phyloP scores from a whole-genome alignment of 2,329 filamentous ascomycete genomes.

The Ceratocystis eucalypticola region DNA sequence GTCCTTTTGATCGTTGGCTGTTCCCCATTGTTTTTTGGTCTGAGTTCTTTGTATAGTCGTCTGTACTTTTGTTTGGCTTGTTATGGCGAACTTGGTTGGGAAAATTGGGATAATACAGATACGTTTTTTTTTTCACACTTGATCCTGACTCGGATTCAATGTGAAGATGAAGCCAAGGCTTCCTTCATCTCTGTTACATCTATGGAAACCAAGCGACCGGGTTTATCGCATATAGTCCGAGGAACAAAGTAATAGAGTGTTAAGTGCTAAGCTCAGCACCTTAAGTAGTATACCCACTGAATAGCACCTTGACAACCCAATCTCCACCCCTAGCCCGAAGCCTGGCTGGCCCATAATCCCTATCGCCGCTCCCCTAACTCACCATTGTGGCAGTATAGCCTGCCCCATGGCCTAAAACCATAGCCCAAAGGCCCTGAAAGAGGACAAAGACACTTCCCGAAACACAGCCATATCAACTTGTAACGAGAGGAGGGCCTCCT shows the following conservation, averaged over 20 bases:
- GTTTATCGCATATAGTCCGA: too few species aligned
- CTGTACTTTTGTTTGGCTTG: slow-evolving; percentile 13
- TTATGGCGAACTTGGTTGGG: slow-evolving; percentile 17
- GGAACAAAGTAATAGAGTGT: too few species aligned
- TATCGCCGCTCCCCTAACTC: background rate
- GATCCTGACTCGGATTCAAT: too few species aligned
- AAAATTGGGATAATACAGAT: slow-evolving; percentile 12
- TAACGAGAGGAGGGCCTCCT: slow-evolving; percentile 16
- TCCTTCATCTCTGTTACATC: too few species aligned
- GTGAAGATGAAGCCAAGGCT: too few species aligned
- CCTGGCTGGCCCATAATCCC: too few species aligned
- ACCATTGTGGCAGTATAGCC: too few species aligned
- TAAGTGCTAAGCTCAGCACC: too few species aligned
- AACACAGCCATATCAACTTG: slow-evolving; percentile 18
- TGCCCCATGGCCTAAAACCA: background rate
- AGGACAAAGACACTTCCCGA: slow-evolving; percentile 15
- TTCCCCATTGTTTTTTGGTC: background rate
- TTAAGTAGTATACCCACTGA: too few species aligned
- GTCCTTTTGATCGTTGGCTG: background rate
- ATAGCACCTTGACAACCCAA: too few species aligned
- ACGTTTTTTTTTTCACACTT: background rate
- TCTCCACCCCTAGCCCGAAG: too few species aligned
- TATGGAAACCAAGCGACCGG: too few species aligned
- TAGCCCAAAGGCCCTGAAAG: background rate
- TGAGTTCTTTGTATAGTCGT: slow-evolving; percentile 13